Base-by-base conservation (phyloP, 768 basidiomycete species). In the Roridomyces roridus region DNA sequence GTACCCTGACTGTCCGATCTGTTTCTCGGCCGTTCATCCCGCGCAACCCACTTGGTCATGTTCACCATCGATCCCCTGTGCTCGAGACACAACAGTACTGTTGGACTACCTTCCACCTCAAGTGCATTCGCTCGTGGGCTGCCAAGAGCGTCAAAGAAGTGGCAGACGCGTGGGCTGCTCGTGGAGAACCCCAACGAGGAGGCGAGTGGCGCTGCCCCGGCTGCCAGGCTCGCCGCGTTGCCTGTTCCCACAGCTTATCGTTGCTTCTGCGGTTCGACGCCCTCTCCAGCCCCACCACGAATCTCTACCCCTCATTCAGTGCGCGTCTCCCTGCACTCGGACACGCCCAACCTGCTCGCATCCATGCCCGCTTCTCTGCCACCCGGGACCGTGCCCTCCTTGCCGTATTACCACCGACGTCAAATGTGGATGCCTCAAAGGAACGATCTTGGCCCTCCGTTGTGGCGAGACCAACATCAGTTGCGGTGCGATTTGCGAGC, bases 321-420 rank as follows among this genome's bases (percentile, higher is more conserved):
- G 92, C 60, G 88, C 82, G 1, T 82, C 82, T 58, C 80, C 86
- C 0, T 93, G 91, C 67, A 79, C 85, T 0, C 85, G 89, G 12
- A 55, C 72, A 5, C 83, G 88, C 2, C 72, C 76, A 34, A 73
- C 75, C 25, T 99, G 96, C 63, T 78, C 80, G 0, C 96, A 98
- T 67, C 78, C 92, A 0, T 98, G 96, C 69, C 85, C 94, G 0
- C 68, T 94, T 14, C 77, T 79, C 14, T 98, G 96, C 67, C 96
- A 98, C 70, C 96, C 97, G 0, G 97, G 96, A 0, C 97, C 96
- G 0, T 99, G 97, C 73, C 96, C 96, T 0, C 94, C 94, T 0
- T 99, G 97, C 67, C 84, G 86, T 59, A 82, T 96, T 11, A 91
- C 89, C 6, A 85, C 90, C 0, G 81, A 84, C 39, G 73, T 86